Conservation (phyloP, 495 filamentous ascomycete genomes). For the Daldinia grandis region DNA sequence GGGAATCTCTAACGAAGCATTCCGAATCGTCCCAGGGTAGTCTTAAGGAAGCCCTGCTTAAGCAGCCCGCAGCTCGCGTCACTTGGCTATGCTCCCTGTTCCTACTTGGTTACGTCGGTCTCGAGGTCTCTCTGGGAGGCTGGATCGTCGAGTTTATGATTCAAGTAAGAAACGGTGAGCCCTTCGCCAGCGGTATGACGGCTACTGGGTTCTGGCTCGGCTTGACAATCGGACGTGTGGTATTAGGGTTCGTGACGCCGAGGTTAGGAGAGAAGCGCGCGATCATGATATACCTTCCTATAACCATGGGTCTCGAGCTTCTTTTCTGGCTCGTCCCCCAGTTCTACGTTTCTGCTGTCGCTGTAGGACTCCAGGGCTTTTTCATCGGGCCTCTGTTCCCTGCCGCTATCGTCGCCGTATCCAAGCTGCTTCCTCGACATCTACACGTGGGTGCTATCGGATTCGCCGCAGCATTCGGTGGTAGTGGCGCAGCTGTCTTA, state of each 20-base stretch:
- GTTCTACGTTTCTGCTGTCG: conserved; percentile 75
- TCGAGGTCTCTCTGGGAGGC: conserved; percentile 85
- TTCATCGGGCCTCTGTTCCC: conserved; percentile 85
- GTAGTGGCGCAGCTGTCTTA: conserved; percentile 78
- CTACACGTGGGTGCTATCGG: conserved; percentile 85
- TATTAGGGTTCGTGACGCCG: conserved; percentile 73
- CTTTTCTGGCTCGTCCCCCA: conserved; percentile 85
- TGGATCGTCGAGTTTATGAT: conserved; percentile 93
- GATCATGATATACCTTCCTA: conserved; percentile 65
- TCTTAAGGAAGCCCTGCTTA: conserved; percentile 65
- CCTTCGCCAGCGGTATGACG: conserved; percentile 77
- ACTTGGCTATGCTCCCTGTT: conserved; percentile 83
- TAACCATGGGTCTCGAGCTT: conserved; percentile 74
- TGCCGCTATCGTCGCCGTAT: conserved; percentile 78
- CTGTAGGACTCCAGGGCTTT: conserved; percentile 78
- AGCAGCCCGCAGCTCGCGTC: conserved; percentile 53
- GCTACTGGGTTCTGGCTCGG: conserved; percentile 88
- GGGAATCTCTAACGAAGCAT: conserved; percentile 58
- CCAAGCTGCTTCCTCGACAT: conserved; percentile 79
- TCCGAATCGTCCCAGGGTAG: conserved; percentile 43
- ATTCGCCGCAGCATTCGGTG: conserved; percentile 83
- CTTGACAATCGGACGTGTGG: conserved; percentile 76
- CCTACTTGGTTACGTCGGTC: conserved; percentile 80
- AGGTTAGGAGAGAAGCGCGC: conserved; percentile 76
- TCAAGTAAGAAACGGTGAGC: conserved; percentile 73